Evolutionary conservation across 306 rosid species (phyloP).

Genomic region (Vachellia collinsii): DNA sequence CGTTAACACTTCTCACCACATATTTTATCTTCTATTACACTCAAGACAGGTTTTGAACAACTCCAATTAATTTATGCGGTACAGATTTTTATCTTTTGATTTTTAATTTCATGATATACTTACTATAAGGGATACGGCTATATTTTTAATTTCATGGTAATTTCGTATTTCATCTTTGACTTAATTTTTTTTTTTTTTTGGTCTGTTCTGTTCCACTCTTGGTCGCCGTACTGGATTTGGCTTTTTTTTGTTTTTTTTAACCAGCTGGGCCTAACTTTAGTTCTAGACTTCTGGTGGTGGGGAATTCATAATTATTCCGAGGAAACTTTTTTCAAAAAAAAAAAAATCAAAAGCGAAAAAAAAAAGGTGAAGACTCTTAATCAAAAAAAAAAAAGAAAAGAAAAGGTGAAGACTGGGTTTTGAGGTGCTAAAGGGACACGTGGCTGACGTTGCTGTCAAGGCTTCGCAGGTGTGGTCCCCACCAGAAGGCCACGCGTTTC

Average conservation of each 20-base stretch:
- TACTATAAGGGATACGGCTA: too few species aligned
- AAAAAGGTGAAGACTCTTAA: neutral
- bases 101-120: neutral
- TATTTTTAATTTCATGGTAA: too few species aligned
- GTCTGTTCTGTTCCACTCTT: neutral
- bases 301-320: conserved; percentile 29
- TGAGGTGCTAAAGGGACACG: conserved; percentile 41
- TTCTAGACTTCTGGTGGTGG: neutral
- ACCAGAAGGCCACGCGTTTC: conserved; percentile 62
- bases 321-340: conserved; percentile 12
- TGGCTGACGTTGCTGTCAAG: conserved; percentile 50
- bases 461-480: conserved; percentile 54
- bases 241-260: neutral
- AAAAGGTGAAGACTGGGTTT: neutral
- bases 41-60: too few species aligned
- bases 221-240: neutral
- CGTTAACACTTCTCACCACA: neutral
- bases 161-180: too few species aligned
- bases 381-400: neutral
- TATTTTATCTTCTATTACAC: neutral
- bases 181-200: too few species aligned
- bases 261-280: neutral
- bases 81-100: neutral
- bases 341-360: neutral
- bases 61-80: neutral